Conservation (phyloP, 129 eudicot species). For the Flaveria brownii region DNA sequence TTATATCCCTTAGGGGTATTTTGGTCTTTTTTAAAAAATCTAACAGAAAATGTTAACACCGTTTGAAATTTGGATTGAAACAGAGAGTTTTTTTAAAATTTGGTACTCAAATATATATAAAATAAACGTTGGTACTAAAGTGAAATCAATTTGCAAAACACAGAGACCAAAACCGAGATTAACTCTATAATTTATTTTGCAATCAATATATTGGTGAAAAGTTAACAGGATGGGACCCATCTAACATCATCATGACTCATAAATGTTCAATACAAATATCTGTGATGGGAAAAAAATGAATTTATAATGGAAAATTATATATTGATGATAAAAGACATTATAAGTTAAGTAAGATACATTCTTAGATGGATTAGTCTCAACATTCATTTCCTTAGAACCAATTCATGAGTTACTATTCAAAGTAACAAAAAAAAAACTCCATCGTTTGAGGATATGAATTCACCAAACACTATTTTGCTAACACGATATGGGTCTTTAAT, state of each 20-base stretch:
- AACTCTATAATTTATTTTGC: too few relatives aligned
- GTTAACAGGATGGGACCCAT: background rate
- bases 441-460: background rate
- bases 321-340: background rate
- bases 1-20: too few relatives aligned
- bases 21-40: too few relatives aligned
- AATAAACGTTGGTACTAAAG: too few relatives aligned
- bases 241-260: background rate
- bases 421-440: background rate
- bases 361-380: background rate
- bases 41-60: too few relatives aligned
- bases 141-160: too few relatives aligned
- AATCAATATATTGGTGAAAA: background rate
- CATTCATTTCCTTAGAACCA: background rate
- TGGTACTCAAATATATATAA: too few relatives aligned
- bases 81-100: too few relatives aligned
- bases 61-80: too few relatives aligned
- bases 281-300: background rate
- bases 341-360: background rate
- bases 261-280: background rate
- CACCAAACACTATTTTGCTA: background rate
- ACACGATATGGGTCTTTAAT: background rate
- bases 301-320: background rate
- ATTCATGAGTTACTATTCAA: background rate
- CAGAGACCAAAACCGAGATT: too few relatives aligned